Base-by-base conservation (phyloP, 1,284 basidiomycete species). In the Heterobasidion parviporum region DNA sequence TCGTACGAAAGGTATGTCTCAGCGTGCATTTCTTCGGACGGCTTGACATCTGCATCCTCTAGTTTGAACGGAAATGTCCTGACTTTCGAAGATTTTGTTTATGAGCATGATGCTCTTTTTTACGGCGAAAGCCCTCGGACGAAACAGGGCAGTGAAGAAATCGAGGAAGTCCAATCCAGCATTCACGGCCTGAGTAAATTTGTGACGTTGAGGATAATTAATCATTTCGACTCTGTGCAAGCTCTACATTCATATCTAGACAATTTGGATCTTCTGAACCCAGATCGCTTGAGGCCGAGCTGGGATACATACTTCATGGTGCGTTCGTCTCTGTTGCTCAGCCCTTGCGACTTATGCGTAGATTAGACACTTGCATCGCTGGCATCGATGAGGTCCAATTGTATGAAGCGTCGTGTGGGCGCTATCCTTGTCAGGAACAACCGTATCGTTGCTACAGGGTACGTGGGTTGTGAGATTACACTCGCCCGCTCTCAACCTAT, bases 251-350 rank as follows among this genome's bases (percentile, higher is more conserved):
- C 68, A 8, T 76, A 94, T 64, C 74, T 98, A 1, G 82, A 87
- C 55, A 63, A 73, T 0, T 64, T 97, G 35, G 77, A 95, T 65
- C 70, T 95, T 5, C 64, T 84, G 18, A 80, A 94, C 64, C 72
- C 79, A 7, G 84, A 89, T 62, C 80, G 90, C 52, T 71, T 97
- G 38, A 77, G 94, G 41, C 94, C 94, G 0, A 80, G 82, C 8
- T 98, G 94, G 94, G 94, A 98, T 69, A 83, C 85, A 0, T 98
- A 98, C 72, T 98, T 98, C 68, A 98, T 97, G 94, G 90, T 86
- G 59, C 57, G 78, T 64, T 32, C 18, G 44, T 38, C 44, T 35
- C 14, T 15, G 45, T 20, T 15, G 8, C 46, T 26, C 26, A 33
- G 4, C 20, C 10, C 34, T 12, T 34, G 26, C 7, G 18, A 50